Base-by-base conservation (phyloP, 1,139 yeast genomes). In the Magnusiomyces fungicola region DNA sequence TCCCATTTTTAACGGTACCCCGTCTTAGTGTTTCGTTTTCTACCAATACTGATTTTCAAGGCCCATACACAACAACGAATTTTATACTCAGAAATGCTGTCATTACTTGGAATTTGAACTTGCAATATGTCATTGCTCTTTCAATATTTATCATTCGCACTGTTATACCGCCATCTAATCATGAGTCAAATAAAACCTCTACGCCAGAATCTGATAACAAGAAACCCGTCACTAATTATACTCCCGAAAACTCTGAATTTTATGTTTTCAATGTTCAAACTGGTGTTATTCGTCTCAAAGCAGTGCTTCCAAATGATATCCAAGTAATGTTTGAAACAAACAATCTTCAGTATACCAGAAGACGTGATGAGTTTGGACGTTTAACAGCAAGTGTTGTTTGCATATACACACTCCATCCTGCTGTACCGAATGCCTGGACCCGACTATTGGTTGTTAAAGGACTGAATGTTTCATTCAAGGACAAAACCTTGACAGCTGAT, bases 351-450 rank as follows among this genome's bases (percentile, higher is more conserved):
- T 55, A 72, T 19, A 55, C 61, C 21, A 67, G 70, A 46, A 62
- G 65, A 2, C 59, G 69, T 25, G 64, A 52, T 16, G 34, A 59
- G 3, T 58, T 68, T 30, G 71, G 68, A 1, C 45, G 43, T 2
- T 56, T 71, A 6, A 60, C 62, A 18, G 64, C 76, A 21, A 66
- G 67, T 43, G 71, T 69, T 47, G 60, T 71, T 27, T 64, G 83
- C 40, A 61, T 79, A 45, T 80, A 76, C 58, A 78, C 79, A 9
- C 66, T 71, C 14, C 81, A 79, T 49, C 85, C 86, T 0, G 69
- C 72, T 1, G 74, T 80, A 3, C 69, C 70, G 27, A 61, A 68
- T 66, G 53, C 74, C 55, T 59, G 77, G 78, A 59, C 72, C 66
- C 49, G 66, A 44, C 44, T 70, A 56, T 40, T 68, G 56, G 67